Evolutionary conservation across 352 stramenopile species (phyloP), one percentile per base, ranked within the genome.

Genomic region (Phytophthora tentaculata): DNA sequence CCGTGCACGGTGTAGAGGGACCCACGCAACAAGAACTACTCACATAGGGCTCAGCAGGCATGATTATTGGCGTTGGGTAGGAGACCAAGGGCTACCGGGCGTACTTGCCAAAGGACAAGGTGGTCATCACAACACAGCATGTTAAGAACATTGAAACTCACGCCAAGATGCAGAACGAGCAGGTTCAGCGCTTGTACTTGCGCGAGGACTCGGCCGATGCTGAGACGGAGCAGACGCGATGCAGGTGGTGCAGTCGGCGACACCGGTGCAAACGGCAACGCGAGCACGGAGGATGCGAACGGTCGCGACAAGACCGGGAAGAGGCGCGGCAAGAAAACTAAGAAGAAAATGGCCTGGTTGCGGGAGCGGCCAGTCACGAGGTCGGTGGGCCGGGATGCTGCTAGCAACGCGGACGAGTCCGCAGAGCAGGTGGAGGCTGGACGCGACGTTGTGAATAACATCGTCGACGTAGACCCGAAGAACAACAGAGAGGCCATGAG

Each of bases 401-500:
- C 14, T 10, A 7, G 2, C 2, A 7, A 19, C 3, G 16, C 16
- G 39, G 17, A 9, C 39, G 39, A 45, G n/a, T 3, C 39, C 39
- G 17, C 39, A 5, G 8, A 45, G 39, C 16, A n/a, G 17, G 39
- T n/a, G n/a, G n/a, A n/a, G n/a, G n/a, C n/a, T n/a, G n/a, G n/a
- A 22, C 5, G 28, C 28, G 28, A 32, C 28, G 28, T 32, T 32
- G 28, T 32, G 28, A 32, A 56, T 16, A 56, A 41, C 17, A 26
- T 44, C 14, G 3, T 56, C 13, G 49, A 56, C 0, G n/a, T 22
- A n/a, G 26, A 56, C 12, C 49, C 20, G 28, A 56, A 13, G n/a
- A 56, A 43, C 12, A 43, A 56, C 16, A 9, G 24, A 20, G 24
- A 56, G n/a, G 49, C 16, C 37, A 56, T 56, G 49, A 17, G 49